Evolutionary conservation across 805 yeast species (phyloP).

Genomic region (Hagleromyces aurorensis): DNA sequence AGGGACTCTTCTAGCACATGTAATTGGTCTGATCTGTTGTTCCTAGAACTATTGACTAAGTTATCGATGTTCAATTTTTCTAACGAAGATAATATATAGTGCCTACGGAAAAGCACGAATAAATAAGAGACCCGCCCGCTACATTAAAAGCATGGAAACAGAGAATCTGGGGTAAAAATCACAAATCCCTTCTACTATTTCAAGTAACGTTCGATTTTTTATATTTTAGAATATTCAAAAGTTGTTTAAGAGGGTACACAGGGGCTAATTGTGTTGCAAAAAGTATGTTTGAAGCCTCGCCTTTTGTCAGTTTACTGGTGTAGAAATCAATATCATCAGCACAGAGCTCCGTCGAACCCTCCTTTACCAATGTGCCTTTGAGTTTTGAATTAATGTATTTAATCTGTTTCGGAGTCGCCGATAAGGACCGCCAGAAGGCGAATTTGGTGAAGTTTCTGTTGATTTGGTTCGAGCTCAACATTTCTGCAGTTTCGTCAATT

Average conservation of each 20-base stretch:
- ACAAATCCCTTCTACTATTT: too few species aligned
- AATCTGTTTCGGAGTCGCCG: slow-evolving; percentile 27
- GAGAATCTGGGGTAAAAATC: too few species aligned
- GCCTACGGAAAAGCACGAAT: too few species aligned
- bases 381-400: slow-evolving; percentile 8
- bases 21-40: too few species aligned
- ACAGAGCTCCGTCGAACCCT: slow-evolving; percentile 1
- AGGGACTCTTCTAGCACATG: too few species aligned
- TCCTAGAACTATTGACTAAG: too few species aligned
- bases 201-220: too few species aligned
- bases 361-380: slow-evolving; percentile 5
- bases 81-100: too few species aligned
- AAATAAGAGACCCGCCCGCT: too few species aligned
- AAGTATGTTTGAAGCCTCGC: slow-evolving; percentile 24
- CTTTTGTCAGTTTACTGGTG: slow-evolving; percentile 15
- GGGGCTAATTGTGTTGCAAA: slow-evolving; percentile 27
- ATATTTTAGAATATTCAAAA: slow-evolving; percentile 15
- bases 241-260: slow-evolving; percentile 18
- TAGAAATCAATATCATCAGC: slow-evolving; percentile 6
- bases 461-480: background rate
- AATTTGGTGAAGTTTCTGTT: slow-evolving; percentile 17
- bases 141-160: too few species aligned
- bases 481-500: slow-evolving; percentile 7
- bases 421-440: slow-evolving; percentile 29
- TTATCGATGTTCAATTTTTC: too few species aligned